A percentile compares a stretch with the other conserved stretches of the same genome.
phyloP scores from a whole-genome alignment of 305 asterid species.

The Fraxinus floribunda region DNA sequence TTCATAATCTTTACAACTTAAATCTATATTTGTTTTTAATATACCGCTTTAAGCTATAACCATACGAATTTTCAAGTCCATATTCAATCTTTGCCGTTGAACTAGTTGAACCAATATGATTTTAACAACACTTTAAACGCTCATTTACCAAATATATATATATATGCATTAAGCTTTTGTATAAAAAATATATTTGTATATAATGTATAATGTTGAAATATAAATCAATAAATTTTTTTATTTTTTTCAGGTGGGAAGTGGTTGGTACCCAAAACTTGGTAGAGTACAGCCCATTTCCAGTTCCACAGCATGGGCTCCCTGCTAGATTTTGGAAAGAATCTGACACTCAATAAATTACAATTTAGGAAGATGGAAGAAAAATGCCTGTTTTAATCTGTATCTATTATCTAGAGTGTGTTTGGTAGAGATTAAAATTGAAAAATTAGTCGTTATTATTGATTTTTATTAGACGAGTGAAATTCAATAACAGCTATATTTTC shows the following conservation, averaged over 20 bases:
- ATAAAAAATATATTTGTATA: no score
- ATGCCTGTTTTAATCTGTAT: neutral
- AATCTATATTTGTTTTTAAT: no score
- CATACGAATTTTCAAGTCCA: neutral
- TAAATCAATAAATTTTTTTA: neutral
- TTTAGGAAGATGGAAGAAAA: neutral
- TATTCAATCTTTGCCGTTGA: neutral
- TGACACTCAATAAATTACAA: constrained; percentile 2
- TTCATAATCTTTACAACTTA: neutral
- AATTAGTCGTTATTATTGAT: no score
- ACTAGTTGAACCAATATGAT: neutral
- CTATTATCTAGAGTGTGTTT: no score
- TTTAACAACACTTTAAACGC: no score
- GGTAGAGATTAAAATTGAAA: no score
- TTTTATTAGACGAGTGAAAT: no score
- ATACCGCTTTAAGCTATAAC: no score
- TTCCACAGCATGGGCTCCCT: constrained; percentile 58
- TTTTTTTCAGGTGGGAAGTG: constrained; percentile 56
- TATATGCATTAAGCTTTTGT: no score
- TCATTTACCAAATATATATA: neutral
- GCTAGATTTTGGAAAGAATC: constrained; percentile 51
- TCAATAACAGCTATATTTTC: no score
- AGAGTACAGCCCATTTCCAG: constrained; percentile 70
- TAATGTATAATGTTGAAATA: neutral
- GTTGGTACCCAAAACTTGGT: constrained; percentile 35